Conservation (phyloP, 169 alveolate genomes). For the Babesia ovata region DNA sequence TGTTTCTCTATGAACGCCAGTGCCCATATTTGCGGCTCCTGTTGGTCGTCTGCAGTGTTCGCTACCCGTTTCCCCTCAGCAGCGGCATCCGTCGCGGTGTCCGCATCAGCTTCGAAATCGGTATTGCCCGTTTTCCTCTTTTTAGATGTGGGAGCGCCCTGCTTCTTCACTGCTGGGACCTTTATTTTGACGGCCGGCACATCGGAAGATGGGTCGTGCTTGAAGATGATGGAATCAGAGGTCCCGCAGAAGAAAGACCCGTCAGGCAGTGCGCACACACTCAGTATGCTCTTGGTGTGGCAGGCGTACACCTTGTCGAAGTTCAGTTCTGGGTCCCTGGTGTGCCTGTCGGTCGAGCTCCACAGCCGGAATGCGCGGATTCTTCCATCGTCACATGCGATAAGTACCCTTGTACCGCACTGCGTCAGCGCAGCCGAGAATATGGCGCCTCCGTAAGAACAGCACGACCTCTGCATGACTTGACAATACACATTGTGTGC, state of each 20-base stretch:
- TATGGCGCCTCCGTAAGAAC: slow-evolving; percentile 72
- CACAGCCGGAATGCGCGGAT: slow-evolving; percentile 55
- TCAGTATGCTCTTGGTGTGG: slow-evolving; percentile 57
- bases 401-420: slow-evolving; percentile 23
- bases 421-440: slow-evolving; percentile 48
- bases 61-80: slow-evolving; percentile 3
- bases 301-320: slow-evolving; percentile 56
- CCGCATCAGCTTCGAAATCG: not conserved
- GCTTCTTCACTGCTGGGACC: slow-evolving; percentile 38
- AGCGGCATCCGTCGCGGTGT: not conserved
- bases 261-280: slow-evolving; percentile 51
- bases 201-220: slow-evolving; percentile 4
- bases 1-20: slow-evolving; percentile 43
- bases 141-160: not conserved
- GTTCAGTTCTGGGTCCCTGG: slow-evolving; percentile 27
- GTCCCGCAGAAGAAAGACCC: slow-evolving; percentile 69
- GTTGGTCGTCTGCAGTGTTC: not conserved
- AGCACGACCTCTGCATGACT: slow-evolving; percentile 35
- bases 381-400: slow-evolving; percentile 67
- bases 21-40: slow-evolving; percentile 54
- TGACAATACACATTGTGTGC: not conserved
- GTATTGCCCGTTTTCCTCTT: slow-evolving; percentile 15
- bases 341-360: slow-evolving; percentile 18
- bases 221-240: slow-evolving; percentile 43
- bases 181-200: slow-evolving; percentile 20